These are phyloP conservation scores for Antrodiella citrinella DNA, from an alignment of 768 basidiomycete species.

Conservation along the genomic window DNA sequence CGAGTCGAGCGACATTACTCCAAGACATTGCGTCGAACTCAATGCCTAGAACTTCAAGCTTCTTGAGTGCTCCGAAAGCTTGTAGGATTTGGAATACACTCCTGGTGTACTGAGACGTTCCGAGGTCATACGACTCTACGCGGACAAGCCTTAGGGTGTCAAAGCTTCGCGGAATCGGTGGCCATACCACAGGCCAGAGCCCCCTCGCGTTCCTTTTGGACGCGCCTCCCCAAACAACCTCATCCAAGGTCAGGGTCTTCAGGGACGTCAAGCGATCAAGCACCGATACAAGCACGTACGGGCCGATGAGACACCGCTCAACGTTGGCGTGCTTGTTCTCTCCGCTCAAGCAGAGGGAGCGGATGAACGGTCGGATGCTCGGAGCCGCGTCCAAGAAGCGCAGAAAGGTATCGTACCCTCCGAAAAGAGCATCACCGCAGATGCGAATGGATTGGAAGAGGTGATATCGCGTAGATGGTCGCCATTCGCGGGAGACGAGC, in stretches of 20 bases:
- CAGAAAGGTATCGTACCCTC: not conserved
- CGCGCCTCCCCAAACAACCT: not conserved
- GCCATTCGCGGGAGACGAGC: not conserved
- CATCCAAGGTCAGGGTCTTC: not conserved
- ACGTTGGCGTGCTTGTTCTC: not conserved
- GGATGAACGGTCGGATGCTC: not conserved
- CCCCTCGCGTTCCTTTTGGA: not conserved
- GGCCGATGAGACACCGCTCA: not conserved
- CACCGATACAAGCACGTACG: not conserved
- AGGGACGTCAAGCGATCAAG: not conserved
- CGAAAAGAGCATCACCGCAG: not conserved
- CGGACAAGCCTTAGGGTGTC: not conserved
- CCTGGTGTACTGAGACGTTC: not conserved
- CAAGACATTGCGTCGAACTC: not conserved
- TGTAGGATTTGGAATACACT: not conserved
- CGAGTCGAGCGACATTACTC: not conserved
- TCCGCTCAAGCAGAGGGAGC: not conserved
- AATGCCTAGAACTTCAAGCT: not conserved
- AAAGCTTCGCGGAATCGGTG: not conserved
- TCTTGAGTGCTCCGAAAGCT: not conserved
- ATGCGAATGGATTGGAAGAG: not conserved
- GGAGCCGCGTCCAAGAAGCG: not conserved
- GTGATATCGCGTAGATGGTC: not conserved
- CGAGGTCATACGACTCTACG: not conserved
- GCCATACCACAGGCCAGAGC: not conserved